Evolutionary conservation across 1,284 basidiomycete species (phyloP), one percentile per base, ranked within the genome.

Genomic region (Phylloboletellus chloephorus): DNA sequence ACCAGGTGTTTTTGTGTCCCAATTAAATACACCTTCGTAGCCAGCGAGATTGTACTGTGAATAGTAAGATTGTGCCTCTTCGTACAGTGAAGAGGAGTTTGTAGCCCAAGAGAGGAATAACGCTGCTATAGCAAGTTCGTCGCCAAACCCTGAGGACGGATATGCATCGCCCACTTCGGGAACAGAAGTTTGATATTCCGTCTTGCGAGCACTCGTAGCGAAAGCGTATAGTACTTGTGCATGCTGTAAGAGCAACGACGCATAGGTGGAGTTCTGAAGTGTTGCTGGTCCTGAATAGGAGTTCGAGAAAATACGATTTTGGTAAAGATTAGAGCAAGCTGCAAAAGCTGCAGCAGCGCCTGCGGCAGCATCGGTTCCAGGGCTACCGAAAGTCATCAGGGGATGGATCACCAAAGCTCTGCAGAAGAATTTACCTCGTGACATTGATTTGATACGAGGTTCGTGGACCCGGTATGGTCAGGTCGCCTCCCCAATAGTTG

Each of bases 321-420:
- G 69, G 58, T 95, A 96, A 21, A 95, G 73, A 45, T 81, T 74
- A 0, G 90, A 82, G 52, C 86, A 91, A 1, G 91, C 78, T 7
- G 92, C 78, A 57, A 96, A 92, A 6, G 92, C 90, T 1, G 88
- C 84, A 0, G 91, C 79, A 9, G 86, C 76, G 21, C 79, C 75
- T 0, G 91, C 88, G 29, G 88, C 88, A 13, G 78, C 89, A 55
- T 97, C 93, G 0, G 93, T 95, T 25, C 93, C 93, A 1, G 92
- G 90, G 33, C 77, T 60, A 31, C 11, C 8, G 1, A 34, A 23
- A 25, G 68, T 47, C 19, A 48, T 40, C 5, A 25, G 5, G 12
- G 3, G 22, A 33, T 28, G 21, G 5, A 39, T 15, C 35, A 5
- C 11, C 13, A 19, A 35, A n/a, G 41, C 8, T 7, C 4, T 6